Percentiles rank a stretch among this genome's conserved stretches.
These are phyloP conservation scores for Quercus tomentella DNA, from an alignment of 331 rosid genomes.

Conservation along the genomic window DNA sequence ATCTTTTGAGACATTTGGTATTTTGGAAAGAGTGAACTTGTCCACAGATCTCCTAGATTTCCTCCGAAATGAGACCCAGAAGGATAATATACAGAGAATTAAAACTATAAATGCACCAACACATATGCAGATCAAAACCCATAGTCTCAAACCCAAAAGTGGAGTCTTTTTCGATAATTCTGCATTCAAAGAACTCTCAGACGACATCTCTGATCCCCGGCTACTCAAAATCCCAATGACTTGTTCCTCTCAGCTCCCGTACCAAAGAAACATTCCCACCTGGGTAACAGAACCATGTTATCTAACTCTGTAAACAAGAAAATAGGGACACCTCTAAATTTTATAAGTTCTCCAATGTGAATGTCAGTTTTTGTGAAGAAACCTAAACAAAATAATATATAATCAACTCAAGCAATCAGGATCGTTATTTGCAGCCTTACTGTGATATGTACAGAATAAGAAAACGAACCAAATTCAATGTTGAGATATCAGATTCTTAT, in stretches of 20 bases:
- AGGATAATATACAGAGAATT: conserved; percentile 70
- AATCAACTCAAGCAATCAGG: conserved; percentile 14
- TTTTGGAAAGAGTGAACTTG: conserved; percentile 60
- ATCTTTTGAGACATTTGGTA: conserved; percentile 78
- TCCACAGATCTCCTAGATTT: conserved; percentile 71
- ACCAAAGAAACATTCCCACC: conserved; percentile 43
- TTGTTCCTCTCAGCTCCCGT: conserved; percentile 29
- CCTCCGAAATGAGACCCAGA: conserved; percentile 80
- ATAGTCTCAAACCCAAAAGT: conserved; percentile 67
- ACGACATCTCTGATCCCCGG: conserved; percentile 44
- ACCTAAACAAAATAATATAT: conserved; percentile 4
- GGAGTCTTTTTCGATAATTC: conserved; percentile 74
- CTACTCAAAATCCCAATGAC: conserved; percentile 21
- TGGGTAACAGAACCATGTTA: conserved; percentile 31
- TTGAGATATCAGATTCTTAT: conserved; percentile 10
- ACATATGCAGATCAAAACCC: conserved; percentile 82
- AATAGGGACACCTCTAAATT: background rate
- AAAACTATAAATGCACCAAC: conserved; percentile 78
- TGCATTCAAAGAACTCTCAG: conserved; percentile 46
- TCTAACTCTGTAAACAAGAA: conserved; percentile 16
- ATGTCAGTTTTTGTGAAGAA: conserved; percentile 16
- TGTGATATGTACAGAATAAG: conserved; percentile 6
- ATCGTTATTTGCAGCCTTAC: conserved; percentile 3
- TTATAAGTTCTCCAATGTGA: conserved; percentile 9
- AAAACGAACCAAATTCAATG: conserved; percentile 2